phyloP scores from a whole-genome alignment of 1,284 basidiomycete genomes.

The Gymnopus androsaceus region DNA sequence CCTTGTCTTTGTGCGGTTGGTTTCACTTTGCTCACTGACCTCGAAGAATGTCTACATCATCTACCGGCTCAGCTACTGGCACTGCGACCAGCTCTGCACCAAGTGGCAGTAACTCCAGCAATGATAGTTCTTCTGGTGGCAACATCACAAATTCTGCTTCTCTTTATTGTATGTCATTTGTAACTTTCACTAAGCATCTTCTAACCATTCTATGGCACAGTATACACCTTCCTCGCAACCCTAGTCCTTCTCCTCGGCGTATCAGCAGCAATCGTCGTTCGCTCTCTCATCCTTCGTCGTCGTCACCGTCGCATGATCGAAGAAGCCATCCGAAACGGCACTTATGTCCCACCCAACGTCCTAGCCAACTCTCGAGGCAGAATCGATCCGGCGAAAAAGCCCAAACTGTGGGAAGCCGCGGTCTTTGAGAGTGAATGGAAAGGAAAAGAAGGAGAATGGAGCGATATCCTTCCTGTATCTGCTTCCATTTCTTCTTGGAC shows the following conservation, averaged over 20 bases:
- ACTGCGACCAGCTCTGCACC: background rate
- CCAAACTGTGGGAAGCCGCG: conserved; percentile 13
- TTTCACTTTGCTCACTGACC: background rate
- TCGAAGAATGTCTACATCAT: no score
- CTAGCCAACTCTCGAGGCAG: background rate
- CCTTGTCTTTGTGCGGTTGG: no score
- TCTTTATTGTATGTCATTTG: conserved; percentile 7
- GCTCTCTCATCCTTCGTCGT: conserved; percentile 12
- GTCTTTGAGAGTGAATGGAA: conserved; percentile 3
- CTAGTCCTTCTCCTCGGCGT: conserved; percentile 14
- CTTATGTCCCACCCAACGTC: conserved; percentile 8
- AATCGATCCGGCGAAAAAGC: conserved; percentile 10
- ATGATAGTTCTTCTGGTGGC: background rate
- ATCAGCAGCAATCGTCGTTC: conserved; percentile 13
- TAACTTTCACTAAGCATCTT: background rate
- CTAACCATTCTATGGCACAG: no score
- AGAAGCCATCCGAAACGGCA: conserved; percentile 15
- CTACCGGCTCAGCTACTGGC: background rate
- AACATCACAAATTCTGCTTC: conserved; percentile 10
- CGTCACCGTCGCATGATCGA: conserved; percentile 15
- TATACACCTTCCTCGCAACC: conserved; percentile 13
- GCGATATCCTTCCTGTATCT: conserved; percentile 1
- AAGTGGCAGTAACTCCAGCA: background rate
- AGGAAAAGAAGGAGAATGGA: conserved; percentile 5
- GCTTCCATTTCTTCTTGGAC: background rate